phyloP scores from a whole-genome alignment of 306 rosid species.

The Cyamopsis tetragonoloba region DNA sequence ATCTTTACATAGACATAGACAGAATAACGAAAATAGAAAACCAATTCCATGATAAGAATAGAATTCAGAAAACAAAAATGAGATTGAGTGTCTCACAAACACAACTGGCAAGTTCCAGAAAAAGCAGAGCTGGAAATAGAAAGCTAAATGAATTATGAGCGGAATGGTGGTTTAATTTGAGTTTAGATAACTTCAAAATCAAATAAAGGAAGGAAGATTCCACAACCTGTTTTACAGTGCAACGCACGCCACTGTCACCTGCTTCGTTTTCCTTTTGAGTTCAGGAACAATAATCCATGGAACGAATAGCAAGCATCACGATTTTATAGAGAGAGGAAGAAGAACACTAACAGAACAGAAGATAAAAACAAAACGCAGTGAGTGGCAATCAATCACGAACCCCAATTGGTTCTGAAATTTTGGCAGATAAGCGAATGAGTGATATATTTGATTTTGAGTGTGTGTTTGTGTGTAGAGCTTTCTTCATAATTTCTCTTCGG shows the following conservation, averaged over 20 bases:
- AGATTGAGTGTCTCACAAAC: conserved; percentile 14
- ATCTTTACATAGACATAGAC: background rate
- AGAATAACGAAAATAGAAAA: background rate
- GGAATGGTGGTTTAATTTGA: background rate
- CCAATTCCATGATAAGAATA: background rate
- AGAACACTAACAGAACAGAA: too few species aligned
- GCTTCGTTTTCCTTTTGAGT: conserved; percentile 1
- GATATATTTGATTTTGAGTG: too few species aligned
- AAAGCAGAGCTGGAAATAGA: background rate
- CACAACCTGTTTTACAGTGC: background rate
- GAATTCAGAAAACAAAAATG: background rate
- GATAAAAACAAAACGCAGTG: background rate
- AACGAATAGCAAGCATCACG: background rate
- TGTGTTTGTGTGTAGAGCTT: background rate
- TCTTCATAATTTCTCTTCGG: background rate
- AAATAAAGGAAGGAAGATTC: conserved; percentile 21
- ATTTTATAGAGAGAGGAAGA: background rate
- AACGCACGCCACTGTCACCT: conserved; percentile 22
- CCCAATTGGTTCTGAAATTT: too few species aligned
- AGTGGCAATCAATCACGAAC: too few species aligned
- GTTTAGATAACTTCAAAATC: conserved; percentile 17
- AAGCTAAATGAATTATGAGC: background rate
- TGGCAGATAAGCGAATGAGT: too few species aligned
- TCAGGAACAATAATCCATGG: background rate
- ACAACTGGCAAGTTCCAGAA: background rate